Evolutionary conservation across 192 early-diverging fungal species (phyloP), one percentile per base, ranked within the genome.

Genomic region (Kappamyces sp.): DNA sequence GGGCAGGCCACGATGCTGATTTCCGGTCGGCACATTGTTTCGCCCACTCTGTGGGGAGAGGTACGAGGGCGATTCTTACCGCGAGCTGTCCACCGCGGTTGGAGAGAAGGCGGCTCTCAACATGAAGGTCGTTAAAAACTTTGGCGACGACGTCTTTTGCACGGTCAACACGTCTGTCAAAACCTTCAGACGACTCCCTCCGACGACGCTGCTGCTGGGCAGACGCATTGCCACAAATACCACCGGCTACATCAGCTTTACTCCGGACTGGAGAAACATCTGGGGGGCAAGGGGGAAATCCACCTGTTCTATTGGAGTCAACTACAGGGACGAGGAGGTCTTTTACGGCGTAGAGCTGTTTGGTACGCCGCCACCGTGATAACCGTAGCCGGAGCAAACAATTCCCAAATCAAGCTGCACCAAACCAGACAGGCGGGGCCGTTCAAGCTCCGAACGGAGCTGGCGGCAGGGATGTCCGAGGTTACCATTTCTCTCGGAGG

Each of bases 1-100:
- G 87, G 90, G 41, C 80, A 80, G 1, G 90, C 89, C 42, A 92
- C 84, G 51, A 72, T 94, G 33, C 62, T 85, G 9, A 91, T 82
- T 15, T 90, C 88, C 8, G 57, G 94, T 36, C 82, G 86, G 1
- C 89, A 92, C 69, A 68, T 90, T 41, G 74, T 88, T 13, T 82
- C 84, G 5, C 84, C 88, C 3, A 80, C 76, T 47, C 53, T 87
- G 9, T 87, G 82, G 69, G 75, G 76, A 8, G 89, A 92, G 68
- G 83, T 86, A 73, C 62, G 72, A 6, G 40, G 44, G 33, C 38
- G 35, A 51, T 35, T 6, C 32, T 62, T 15, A 15, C 39, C 15
- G 58, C 62, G 48, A 71, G 47, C 61, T 79, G 40, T 71, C 74
- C 52, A 67, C 68, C 15, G 78, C 84, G 50, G 31, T 88, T 44